Base-by-base conservation (phyloP, 495 filamentous ascomycete species). In the Penicillium canariense region DNA sequence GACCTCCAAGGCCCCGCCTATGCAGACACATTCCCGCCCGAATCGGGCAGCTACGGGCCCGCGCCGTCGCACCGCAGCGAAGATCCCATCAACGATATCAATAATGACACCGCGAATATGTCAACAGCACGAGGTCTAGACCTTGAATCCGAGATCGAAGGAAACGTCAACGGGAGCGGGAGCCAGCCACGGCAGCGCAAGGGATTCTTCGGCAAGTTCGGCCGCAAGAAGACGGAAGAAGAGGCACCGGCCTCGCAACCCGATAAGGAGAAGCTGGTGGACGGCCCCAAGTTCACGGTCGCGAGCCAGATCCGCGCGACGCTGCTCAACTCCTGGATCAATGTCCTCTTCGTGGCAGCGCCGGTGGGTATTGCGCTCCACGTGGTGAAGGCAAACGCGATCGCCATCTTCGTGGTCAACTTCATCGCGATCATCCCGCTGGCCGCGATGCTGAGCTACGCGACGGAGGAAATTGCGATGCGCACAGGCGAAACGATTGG, bases 401-500 rank as follows among this genome's bases (percentile, higher is more conserved):
- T 87, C 26, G 78, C 72, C 12, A 79, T 91, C n/a, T 96, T 96
- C 62, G 81, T 88, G 23, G 79, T 94, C 60, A 96, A 96, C 71
- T 96, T 96, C 64, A 81, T 94, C 55, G 90, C 90, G 32, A 96
- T 96, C 55, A 80, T 96, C 44, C 79, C 79, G 5, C 68, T 82
- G 32, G 79, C 79, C 17, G 77, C 78, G 15, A 79, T 82, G 77
- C 62, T 82, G 50, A 77, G 77, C 66, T 82, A 74, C 48, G 78
- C 79, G 18, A 82, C 79, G 1, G 79, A 82, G 57, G 79, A 82
- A 54, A 76, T 82, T 38, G 77, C 79, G 23, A 35, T 81, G 54
- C 76, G 69, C 0, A 79, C 73, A 15, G 90, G 92, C 38, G 91
- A 97, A 59, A 91, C 88, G 5, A 69, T 96, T 26, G 91, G 91